Base-by-base conservation (phyloP, 805 yeast genomes). In the Schwanniomyces yamadae region DNA sequence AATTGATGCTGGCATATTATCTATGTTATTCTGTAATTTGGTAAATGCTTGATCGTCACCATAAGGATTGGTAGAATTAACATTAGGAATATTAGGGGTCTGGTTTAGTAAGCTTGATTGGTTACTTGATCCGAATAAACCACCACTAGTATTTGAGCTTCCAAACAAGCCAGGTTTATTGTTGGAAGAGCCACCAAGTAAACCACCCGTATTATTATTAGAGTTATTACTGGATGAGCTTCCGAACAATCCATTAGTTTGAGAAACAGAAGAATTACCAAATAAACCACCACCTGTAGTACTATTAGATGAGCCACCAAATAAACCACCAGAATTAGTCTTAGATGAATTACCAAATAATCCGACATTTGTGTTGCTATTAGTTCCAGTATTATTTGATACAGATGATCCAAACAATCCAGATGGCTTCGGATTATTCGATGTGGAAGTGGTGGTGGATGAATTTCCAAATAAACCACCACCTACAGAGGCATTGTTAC, bases 1-100 rank as follows among this genome's bases (percentile, higher is more conserved):
- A 11, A 63, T 54, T 11, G 69, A 61, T 26, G 48, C 48, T 0
- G 70, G 70, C 63, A 64, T 61, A 8, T 39, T 23, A 20, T 37
- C 37, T 12, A 43, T 42, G 4, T 52, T 41, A 10, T 41, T 44
- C 29, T 46, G 50, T 11, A 58, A 47, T 23, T 45, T 41, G 5
- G 52, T 29, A 10, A 63, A 46, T 8, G 57, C 52, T 31, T 45
- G 41, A 28, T 52, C 50, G 17, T 55, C 55, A 25, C 54, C 58
- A 42, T 64, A 64, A 2, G 69, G 66, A 35, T 63, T 56, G 7
- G 40, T 11, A 19, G 38, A 34, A n/a, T 18, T 12, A 18, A 16
- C 6, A 18, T 28, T 22, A 3, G 22, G 2, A 23, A 36, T 32
- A 6, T 4, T 18, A 11, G 18, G 31, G 3, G 9, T 12, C 36